phyloP scores from a whole-genome alignment of 345 rosid species.

The Aethionema arabicum region DNA sequence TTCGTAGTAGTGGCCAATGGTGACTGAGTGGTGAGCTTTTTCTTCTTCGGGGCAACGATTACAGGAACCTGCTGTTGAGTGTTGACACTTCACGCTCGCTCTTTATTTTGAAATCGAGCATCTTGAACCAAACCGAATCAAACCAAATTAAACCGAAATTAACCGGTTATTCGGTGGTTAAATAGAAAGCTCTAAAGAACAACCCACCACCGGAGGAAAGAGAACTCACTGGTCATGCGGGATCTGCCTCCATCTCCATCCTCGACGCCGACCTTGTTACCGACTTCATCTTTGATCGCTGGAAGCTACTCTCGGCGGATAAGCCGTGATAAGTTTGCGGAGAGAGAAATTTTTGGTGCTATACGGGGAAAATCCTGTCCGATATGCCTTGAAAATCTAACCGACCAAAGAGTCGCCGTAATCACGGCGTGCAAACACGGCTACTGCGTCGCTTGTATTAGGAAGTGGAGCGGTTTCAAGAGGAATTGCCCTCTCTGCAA shows the following conservation, averaged over 20 bases:
- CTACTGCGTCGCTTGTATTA: constrained; percentile 56
- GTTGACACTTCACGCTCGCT: constrained; percentile 31
- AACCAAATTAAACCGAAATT: background rate
- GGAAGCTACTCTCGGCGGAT: background rate
- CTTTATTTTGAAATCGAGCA: constrained; percentile 30
- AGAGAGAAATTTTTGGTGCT: constrained; percentile 40
- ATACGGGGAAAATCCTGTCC: constrained; percentile 54
- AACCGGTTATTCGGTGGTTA: constrained; percentile 9
- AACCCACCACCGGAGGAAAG: constrained; percentile 10
- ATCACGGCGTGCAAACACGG: constrained; percentile 57
- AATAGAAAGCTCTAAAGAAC: background rate
- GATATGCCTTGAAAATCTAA: constrained; percentile 51
- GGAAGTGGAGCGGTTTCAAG: constrained; percentile 62
- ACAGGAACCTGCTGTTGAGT: background rate
- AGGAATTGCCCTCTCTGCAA: constrained; percentile 77
- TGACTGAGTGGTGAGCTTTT: background rate
- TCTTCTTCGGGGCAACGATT: constrained; percentile 22
- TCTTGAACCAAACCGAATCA: background rate
- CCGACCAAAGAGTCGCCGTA: constrained; percentile 49
- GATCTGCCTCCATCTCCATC: constrained; percentile 14
- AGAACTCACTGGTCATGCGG: constrained; percentile 12
- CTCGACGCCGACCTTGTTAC: background rate
- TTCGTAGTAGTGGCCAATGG: constrained; percentile 28
- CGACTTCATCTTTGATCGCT: constrained; percentile 8
- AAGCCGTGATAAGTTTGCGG: constrained; percentile 40